Conservation (phyloP, 495 filamentous ascomycete species). For the Parachaetomium inaequale region DNA sequence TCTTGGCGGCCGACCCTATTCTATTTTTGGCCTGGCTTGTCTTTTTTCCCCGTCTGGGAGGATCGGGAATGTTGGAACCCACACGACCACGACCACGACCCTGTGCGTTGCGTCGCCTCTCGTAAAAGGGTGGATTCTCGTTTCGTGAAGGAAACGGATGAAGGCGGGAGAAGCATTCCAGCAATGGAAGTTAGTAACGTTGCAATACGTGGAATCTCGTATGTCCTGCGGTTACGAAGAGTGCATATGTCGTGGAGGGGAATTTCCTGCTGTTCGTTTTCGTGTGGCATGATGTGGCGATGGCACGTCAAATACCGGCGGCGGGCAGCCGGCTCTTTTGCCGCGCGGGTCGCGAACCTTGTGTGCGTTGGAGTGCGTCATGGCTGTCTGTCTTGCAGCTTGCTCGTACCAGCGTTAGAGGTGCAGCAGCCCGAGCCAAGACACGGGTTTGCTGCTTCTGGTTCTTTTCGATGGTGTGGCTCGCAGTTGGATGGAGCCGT, state of each 20-base stretch:
- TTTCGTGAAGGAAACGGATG: no score
- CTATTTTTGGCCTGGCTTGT: constrained; percentile 1
- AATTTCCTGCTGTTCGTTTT: neutral
- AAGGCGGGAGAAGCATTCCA: no score
- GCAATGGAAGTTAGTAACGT: no score
- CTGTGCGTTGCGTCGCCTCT: no score
- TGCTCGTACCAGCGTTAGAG: no score
- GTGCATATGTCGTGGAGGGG: neutral
- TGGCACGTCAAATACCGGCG: neutral
- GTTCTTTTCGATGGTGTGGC: neutral
- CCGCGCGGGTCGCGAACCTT: constrained; percentile 3
- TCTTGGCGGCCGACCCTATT: constrained; percentile 3
- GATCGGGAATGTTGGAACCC: neutral
- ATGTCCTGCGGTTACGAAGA: neutral
- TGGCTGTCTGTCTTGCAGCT: neutral
- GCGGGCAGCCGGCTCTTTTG: neutral
- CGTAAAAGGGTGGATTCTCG: no score
- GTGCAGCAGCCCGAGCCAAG: neutral
- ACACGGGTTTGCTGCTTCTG: neutral
- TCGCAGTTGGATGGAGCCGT: neutral
- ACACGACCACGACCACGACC: no score
- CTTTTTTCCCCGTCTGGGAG: no score
- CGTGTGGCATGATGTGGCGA: constrained; percentile 2
- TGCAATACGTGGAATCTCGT: neutral
- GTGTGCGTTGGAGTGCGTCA: constrained; percentile 1